phyloP scores from a whole-genome alignment of 2,329 filamentous ascomycete species.

The Zarea fungicola region DNA sequence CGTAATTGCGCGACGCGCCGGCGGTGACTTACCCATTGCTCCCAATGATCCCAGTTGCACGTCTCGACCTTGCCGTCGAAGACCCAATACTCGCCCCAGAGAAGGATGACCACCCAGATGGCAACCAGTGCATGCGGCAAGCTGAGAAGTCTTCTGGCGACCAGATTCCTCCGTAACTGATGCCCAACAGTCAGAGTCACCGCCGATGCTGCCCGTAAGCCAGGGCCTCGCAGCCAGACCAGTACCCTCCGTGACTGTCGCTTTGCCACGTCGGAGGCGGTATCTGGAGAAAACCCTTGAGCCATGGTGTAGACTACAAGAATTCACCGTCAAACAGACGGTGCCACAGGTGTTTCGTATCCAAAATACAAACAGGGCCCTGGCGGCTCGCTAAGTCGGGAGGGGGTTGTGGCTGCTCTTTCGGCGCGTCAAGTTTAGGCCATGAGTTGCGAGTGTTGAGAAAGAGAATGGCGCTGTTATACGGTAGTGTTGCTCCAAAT shows the following conservation, averaged over 20 bases:
- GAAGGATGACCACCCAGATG: constrained; percentile 70
- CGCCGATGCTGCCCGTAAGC: constrained; percentile 30
- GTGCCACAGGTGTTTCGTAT: background rate
- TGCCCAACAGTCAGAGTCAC: constrained; percentile 24
- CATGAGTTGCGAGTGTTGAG: background rate
- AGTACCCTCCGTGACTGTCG: constrained; percentile 28
- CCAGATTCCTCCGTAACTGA: constrained; percentile 38
- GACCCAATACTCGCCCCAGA: constrained; percentile 79
- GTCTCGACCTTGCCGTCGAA: constrained; percentile 65
- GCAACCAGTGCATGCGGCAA: constrained; percentile 63
- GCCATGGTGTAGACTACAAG: constrained; percentile 8
- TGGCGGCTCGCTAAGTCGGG: constrained; percentile 4
- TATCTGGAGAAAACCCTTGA: constrained; percentile 17
- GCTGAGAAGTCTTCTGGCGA: constrained; percentile 48
- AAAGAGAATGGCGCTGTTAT: background rate
- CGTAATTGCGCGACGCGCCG: background rate
- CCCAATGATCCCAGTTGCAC: constrained; percentile 85
- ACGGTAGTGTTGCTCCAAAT: background rate
- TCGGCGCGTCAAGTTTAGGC: constrained; percentile 9
- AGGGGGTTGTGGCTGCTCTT: constrained; percentile 1
- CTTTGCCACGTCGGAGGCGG: constrained; percentile 18
- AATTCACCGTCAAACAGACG: background rate
- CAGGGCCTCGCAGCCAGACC: constrained; percentile 39
- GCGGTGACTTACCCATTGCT: constrained; percentile 69
- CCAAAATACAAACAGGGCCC: background rate